Percentiles rank a stretch among this genome's conserved stretches.
Conservation (phyloP, 1,284 basidiomycete genomes). For the Microbotryum intermedium region DNA sequence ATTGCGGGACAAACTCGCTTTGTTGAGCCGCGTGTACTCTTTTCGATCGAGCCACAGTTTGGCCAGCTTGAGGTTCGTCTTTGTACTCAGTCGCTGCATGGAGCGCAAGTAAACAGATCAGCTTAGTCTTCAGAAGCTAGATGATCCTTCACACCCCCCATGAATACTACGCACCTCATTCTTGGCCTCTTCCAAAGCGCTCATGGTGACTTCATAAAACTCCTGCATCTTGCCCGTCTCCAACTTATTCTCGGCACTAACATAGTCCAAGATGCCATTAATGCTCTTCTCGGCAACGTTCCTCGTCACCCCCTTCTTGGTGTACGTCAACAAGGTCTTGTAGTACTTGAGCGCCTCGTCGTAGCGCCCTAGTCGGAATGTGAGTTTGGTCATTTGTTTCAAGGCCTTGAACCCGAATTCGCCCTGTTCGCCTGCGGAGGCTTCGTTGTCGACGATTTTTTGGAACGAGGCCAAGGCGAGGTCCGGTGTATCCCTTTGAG, state of each 20-base stretch:
- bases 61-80: slow-evolving; percentile 93
- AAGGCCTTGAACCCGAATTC: slow-evolving; percentile 95
- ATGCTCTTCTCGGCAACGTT: slow-evolving; percentile 84
- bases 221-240: slow-evolving; percentile 82
- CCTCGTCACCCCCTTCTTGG: slow-evolving; percentile 79
- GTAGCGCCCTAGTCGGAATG: slow-evolving; percentile 71
- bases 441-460: slow-evolving; percentile 25
- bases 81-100: slow-evolving; percentile 73
- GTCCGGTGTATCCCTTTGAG: slow-evolving; percentile 16
- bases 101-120: background rate
- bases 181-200: slow-evolving; percentile 80
- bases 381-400: slow-evolving; percentile 93
- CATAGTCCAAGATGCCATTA: slow-evolving; percentile 97
- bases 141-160: too few species aligned
- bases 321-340: slow-evolving; percentile 75
- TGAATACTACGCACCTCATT: slow-evolving; percentile 62
- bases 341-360: slow-evolving; percentile 80
- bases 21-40: slow-evolving; percentile 75
- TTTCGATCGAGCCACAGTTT: slow-evolving; percentile 94
- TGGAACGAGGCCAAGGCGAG: slow-evolving; percentile 24
- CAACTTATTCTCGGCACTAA: slow-evolving; percentile 69
- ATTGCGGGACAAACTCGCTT: slow-evolving; percentile 45
- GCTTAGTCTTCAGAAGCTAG: background rate
- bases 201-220: slow-evolving; percentile 90
- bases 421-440: slow-evolving; percentile 10